Base-by-base conservation (phyloP, 352 stramenopile species). In the Globisporangium radiosum region DNA sequence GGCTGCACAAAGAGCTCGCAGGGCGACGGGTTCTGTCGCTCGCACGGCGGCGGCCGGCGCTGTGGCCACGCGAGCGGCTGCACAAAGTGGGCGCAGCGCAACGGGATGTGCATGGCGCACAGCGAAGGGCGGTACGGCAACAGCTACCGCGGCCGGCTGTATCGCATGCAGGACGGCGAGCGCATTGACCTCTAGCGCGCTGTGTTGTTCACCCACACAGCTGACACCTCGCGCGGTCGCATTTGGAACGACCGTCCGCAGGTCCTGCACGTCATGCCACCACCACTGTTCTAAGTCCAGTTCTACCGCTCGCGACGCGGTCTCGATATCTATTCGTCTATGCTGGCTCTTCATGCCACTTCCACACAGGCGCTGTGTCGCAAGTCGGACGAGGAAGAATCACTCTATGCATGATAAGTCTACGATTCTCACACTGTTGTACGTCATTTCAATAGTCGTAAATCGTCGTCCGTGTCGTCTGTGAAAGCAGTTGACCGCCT, bases 41-140 rank as follows among this genome's bases (percentile, higher is more conserved):
- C 79, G 7, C 84, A 93, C 47, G 84, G 84, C 54, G 82, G 82
- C 7, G 82, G 82, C 43, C 69, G 80, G 9, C 82, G 82, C 42
- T 92, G 82, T 50, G 82, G 82, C 47, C 82, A 92, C 68, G 57
- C 77, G 6, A 81, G 68, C 37, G 83, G 83, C 4, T 92, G 82
- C 64, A 80, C 71, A 17, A 92, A 92, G 61, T 92, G 82, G 82
- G 82, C 82, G 2, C 82, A 92, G 64, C 78, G 82, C 17, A 92
- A 92, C 49, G 82, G 82, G 15, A 90, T 90, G 78, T 92, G 82
- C 71, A 92, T 92, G 83, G 81, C 78, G 1, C 83, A 92, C 58
- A 90, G 81, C 49, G 83, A 92, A 57, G 83, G 83, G 19, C 85
- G 82, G 52, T 93, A 93, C 47, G 82, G 82, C 37, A 90, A 89